A percentile compares a stretch with the other conserved stretches of the same genome.
Evolutionary conservation across 2,329 filamentous ascomycete species (phyloP).

Genomic region (Huntiella moniliformis): DNA sequence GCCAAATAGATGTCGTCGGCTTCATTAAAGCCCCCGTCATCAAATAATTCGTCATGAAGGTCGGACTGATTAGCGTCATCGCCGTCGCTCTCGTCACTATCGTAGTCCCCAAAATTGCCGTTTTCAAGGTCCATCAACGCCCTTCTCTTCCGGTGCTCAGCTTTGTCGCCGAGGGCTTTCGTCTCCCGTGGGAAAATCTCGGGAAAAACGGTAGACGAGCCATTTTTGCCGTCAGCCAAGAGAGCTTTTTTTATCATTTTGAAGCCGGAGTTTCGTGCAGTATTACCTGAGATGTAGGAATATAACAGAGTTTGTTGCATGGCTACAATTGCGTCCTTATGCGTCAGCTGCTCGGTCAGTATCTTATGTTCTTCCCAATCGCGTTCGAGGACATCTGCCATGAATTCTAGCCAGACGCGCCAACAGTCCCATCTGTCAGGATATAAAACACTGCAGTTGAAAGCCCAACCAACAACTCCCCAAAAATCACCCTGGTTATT

Average conservation of each 20-base stretch:
- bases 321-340: background rate
- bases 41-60: background rate
- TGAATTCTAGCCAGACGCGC: slow-evolving; percentile 60
- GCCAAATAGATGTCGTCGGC: slow-evolving; percentile 5
- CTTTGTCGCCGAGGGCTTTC: slow-evolving; percentile 14
- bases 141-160: background rate
- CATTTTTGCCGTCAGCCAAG: slow-evolving; percentile 43
- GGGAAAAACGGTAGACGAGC: slow-evolving; percentile 34
- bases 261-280: slow-evolving; percentile 26
- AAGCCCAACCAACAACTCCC: slow-evolving; percentile 75
- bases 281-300: slow-evolving; percentile 31
- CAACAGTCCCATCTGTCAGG: slow-evolving; percentile 64
- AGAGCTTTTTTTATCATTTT: slow-evolving; percentile 46
- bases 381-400: slow-evolving; percentile 57
- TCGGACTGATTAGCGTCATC: background rate
- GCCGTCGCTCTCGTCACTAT: slow-evolving; percentile 16
- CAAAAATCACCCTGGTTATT: slow-evolving; percentile 70
- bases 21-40: background rate
- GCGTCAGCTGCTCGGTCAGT: slow-evolving; percentile 14
- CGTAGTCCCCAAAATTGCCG: slow-evolving; percentile 40
- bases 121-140: slow-evolving; percentile 33
- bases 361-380: slow-evolving; percentile 34
- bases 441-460: slow-evolving; percentile 66
- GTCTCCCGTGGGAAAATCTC: slow-evolving; percentile 53
- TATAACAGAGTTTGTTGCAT: background rate